These are phyloP conservation scores for Rubroboletus satanas DNA, from an alignment of 768 basidiomycete species.

Conservation along the genomic window DNA sequence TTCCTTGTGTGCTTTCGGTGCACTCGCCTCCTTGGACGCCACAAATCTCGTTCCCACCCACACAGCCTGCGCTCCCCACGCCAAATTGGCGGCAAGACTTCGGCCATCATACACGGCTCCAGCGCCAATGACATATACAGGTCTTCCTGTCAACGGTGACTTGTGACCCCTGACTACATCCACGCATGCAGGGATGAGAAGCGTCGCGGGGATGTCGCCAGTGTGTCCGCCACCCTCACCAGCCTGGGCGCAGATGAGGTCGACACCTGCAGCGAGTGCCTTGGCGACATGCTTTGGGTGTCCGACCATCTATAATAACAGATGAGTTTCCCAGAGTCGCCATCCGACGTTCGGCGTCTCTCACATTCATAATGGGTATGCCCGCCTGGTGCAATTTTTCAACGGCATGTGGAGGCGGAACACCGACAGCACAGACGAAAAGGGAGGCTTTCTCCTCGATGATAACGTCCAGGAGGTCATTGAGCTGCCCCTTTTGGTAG, in stretches of 20 bases:
- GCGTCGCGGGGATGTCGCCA: conserved; percentile 75
- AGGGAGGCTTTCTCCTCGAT: conserved; percentile 85
- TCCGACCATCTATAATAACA: conserved; percentile 68
- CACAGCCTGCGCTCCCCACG: conserved; percentile 87
- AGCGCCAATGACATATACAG: conserved; percentile 85
- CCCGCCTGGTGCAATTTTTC: conserved; percentile 80
- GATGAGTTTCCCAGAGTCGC: neutral
- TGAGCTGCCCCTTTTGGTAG: conserved; percentile 84
- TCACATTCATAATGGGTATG: conserved; percentile 82
- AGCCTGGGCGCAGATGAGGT: conserved; percentile 92
- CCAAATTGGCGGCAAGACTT: conserved; percentile 79
- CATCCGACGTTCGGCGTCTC: conserved; percentile 11
- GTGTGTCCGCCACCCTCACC: conserved; percentile 92
- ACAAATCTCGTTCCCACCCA: conserved; percentile 92
- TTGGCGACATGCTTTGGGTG: conserved; percentile 85
- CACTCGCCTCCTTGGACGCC: conserved; percentile 73
- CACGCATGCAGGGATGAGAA: conserved; percentile 90
- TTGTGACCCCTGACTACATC: conserved; percentile 74
- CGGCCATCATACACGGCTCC: conserved; percentile 91
- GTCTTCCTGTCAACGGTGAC: conserved; percentile 77
- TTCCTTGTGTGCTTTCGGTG: conserved; percentile 83
- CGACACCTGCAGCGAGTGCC: conserved; percentile 80
- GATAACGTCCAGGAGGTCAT: conserved; percentile 83
- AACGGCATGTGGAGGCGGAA: conserved; percentile 78
- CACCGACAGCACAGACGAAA: conserved; percentile 89